Conservation (phyloP, 306 rosid species). For the Cicer arietinum region DNA sequence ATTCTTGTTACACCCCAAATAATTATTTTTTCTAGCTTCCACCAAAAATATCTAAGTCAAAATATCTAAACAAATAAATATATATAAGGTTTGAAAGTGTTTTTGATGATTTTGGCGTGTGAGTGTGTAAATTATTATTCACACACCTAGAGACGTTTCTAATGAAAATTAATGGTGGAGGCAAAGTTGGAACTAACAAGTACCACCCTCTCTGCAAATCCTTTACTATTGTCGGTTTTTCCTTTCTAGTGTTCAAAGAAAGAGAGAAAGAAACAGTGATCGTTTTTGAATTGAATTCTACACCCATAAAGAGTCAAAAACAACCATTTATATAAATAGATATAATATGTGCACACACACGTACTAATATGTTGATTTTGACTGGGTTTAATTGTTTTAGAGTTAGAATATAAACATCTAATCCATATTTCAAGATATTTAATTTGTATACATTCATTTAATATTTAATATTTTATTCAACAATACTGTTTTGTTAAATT, state of each 20-base stretch:
- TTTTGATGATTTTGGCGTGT: background rate
- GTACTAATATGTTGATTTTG: background rate
- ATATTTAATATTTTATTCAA: background rate
- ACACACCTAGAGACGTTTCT: slow-evolving; percentile 26
- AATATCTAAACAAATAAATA: background rate
- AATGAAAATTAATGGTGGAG: slow-evolving; percentile 27
- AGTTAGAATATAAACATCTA: too few species aligned
- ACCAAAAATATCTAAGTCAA: background rate
- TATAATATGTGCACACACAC: background rate
- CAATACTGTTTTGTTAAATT: background rate
- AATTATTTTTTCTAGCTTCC: background rate
- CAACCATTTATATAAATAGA: slow-evolving; percentile 10
- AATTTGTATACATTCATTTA: too few species aligned
- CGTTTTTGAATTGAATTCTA: slow-evolving; percentile 53
- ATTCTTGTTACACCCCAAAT: background rate
- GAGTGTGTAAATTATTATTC: background rate
- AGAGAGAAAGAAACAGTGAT: slow-evolving; percentile 34
- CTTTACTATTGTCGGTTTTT: slow-evolving; percentile 39
- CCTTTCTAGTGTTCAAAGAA: slow-evolving; percentile 22
- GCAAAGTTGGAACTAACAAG: slow-evolving; percentile 21
- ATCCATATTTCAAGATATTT: too few species aligned
- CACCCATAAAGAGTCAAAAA: slow-evolving; percentile 28
- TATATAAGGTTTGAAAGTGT: slow-evolving; percentile 20
- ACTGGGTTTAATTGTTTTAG: background rate
- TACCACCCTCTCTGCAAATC: slow-evolving; percentile 6